These are phyloP conservation scores for Arxiozyma slooffiae DNA, from an alignment of 1,139 yeast genomes.

Conservation along the genomic window DNA sequence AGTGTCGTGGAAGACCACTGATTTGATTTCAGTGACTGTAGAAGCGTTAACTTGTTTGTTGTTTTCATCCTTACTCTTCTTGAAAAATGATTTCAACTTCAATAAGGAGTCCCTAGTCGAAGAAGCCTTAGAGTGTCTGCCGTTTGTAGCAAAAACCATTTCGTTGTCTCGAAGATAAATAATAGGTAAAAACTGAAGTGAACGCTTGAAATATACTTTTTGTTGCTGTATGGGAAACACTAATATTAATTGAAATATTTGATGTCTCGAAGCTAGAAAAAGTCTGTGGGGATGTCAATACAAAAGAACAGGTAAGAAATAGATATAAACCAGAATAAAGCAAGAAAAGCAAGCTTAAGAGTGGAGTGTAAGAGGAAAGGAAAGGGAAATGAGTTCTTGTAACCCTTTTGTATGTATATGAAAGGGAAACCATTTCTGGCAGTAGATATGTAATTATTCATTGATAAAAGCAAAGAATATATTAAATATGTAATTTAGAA, in stretches of 20 bases:
- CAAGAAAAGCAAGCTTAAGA: too few species aligned
- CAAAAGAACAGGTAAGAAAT: not conserved
- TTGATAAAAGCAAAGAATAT: not conserved
- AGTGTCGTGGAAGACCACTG: not conserved
- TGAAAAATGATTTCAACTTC: not conserved
- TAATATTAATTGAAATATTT: too few species aligned
- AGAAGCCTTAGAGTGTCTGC: not conserved
- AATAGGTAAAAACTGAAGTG: not conserved
- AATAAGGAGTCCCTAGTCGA: not conserved
- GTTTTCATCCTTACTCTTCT: too few species aligned
- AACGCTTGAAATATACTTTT: not conserved
- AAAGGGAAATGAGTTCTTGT: too few species aligned
- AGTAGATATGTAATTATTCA: not conserved
- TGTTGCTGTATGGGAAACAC: not conserved
- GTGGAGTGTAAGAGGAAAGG: not conserved
- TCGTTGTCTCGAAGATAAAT: not conserved
- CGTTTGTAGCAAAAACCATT: not conserved
- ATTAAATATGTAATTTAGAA: too few species aligned
- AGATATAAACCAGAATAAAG: not conserved
- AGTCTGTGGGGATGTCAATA: not conserved
- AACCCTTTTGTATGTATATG: not conserved
- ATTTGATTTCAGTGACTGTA: too few species aligned
- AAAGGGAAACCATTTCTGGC: too few species aligned
- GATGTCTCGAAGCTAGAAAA: not conserved
- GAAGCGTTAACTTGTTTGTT: too few species aligned